Percentiles rank a stretch among this genome's conserved stretches.
These are phyloP conservation scores for Eucalyptus urophylla DNA, from an alignment of 345 rosid species.

Conservation along the genomic window DNA sequence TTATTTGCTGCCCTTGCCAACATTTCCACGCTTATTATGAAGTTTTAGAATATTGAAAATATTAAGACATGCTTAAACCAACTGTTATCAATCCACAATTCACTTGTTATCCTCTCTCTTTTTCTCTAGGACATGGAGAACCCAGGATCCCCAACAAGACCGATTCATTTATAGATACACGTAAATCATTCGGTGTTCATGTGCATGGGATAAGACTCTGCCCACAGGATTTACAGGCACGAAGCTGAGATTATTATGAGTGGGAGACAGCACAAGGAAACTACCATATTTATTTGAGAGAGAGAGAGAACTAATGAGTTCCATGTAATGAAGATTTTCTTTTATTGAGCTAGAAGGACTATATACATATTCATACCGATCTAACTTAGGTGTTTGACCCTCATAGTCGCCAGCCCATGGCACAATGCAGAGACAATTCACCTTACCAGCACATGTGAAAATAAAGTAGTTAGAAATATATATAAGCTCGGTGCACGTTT, in stretches of 20 bases:
- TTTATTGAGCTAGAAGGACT: background rate
- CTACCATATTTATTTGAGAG: background rate
- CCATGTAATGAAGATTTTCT: background rate
- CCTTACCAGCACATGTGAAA: background rate
- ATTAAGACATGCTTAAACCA: background rate
- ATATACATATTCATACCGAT: too few relatives aligned
- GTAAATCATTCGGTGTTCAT: background rate
- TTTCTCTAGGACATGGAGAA: background rate
- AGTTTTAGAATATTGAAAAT: background rate
- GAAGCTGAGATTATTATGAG: background rate
- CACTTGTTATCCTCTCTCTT: background rate
- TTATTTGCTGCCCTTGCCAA: background rate
- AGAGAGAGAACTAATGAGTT: background rate
- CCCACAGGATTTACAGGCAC: background rate
- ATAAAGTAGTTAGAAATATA: background rate
- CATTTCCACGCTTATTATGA: background rate
- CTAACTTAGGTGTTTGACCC: background rate
- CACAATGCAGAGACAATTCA: background rate
- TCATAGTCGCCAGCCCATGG: background rate
- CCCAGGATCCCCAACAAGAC: background rate
- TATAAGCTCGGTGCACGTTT: background rate
- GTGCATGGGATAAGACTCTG: background rate
- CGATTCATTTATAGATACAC: background rate
- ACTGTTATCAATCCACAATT: background rate
- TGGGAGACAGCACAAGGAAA: background rate